phyloP scores from a whole-genome alignment of 2,329 filamentous ascomycete species.

The Xylariaceae sp. region DNA sequence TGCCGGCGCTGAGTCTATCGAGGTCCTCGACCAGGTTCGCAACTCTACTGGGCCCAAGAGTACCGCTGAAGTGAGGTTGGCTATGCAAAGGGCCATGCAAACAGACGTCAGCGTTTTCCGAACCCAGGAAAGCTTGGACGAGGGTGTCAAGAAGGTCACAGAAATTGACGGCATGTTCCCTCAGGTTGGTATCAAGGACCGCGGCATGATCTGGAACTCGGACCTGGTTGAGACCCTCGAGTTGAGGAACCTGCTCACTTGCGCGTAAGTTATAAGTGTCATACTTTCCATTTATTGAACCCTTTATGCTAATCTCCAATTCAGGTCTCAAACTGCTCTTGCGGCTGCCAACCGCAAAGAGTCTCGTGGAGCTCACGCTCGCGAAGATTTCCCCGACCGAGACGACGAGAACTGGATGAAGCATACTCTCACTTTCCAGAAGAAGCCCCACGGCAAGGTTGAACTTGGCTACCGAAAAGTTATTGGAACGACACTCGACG shows the following conservation, averaged over 20 bases:
- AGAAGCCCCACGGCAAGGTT: slow-evolving; percentile 80
- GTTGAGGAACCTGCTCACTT: slow-evolving; percentile 90
- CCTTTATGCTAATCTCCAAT: slow-evolving; percentile 11
- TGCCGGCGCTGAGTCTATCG: slow-evolving; percentile 82
- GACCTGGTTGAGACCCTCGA: slow-evolving; percentile 96
- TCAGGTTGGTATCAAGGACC: slow-evolving; percentile 91
- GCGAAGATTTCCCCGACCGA: slow-evolving; percentile 93
- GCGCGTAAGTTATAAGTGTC: slow-evolving; percentile 76
- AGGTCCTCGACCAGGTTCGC: slow-evolving; percentile 79
- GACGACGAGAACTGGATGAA: slow-evolving; percentile 99
- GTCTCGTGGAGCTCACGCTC: slow-evolving; percentile 92
- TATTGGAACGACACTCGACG: slow-evolving; percentile 78
- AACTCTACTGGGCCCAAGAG: slow-evolving; percentile 79
- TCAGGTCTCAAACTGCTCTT: slow-evolving; percentile 80
- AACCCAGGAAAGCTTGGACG: slow-evolving; percentile 87
- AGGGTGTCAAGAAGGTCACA: slow-evolving; percentile 84
- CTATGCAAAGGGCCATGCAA: slow-evolving; percentile 99
- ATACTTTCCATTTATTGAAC: neutral
- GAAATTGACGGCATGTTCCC: slow-evolving; percentile 77
- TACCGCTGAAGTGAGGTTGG: slow-evolving; percentile 81
- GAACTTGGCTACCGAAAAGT: slow-evolving; percentile 85
- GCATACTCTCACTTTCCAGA: slow-evolving; percentile 96
- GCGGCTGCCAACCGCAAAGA: slow-evolving; percentile 93
- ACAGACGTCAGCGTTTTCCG: slow-evolving; percentile 95
- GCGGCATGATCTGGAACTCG: slow-evolving; percentile 99